Evolutionary conservation across 2,329 filamentous ascomycete genomes (phyloP).

Genomic region (Pseudonectria foliicola): DNA sequence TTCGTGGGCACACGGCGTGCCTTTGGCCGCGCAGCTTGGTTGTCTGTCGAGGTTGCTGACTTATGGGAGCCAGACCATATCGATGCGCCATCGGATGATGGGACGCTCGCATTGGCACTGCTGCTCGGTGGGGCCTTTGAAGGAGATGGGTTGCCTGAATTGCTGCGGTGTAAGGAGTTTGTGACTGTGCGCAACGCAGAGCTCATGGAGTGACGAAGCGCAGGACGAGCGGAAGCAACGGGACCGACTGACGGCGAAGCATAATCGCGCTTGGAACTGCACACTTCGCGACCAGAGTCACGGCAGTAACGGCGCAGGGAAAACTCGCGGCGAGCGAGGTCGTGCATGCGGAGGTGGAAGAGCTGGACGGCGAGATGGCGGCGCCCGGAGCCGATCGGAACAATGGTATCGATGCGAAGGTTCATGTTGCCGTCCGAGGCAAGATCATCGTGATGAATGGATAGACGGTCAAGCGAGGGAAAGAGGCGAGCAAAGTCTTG

Average conservation of each 20-base stretch:
- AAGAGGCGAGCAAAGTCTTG: slow-evolving; percentile 79
- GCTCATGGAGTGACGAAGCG: slow-evolving; percentile 37
- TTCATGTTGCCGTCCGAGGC: slow-evolving; percentile 96
- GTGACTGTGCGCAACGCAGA: slow-evolving; percentile 42
- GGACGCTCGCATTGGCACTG: slow-evolving; percentile 4
- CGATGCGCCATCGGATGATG: slow-evolving; percentile 16
- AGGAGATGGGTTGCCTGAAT: slow-evolving; percentile 15
- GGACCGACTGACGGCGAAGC: slow-evolving; percentile 13
- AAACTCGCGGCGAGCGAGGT: slow-evolving; percentile 78
- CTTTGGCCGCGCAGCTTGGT: slow-evolving; percentile 22
- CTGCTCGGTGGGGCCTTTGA: slow-evolving; percentile 12
- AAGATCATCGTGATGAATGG: slow-evolving; percentile 83
- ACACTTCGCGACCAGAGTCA: slow-evolving; percentile 88
- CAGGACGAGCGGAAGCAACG: slow-evolving; percentile 32
- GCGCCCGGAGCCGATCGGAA: slow-evolving; percentile 48
- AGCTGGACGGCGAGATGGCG: slow-evolving; percentile 65
- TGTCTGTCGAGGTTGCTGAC: slow-evolving; percentile 10
- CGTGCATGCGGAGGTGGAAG: slow-evolving; percentile 93
- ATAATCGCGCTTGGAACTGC: slow-evolving; percentile 70
- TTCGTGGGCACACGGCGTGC: slow-evolving; percentile 54
- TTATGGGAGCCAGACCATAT: slow-evolving; percentile 19
- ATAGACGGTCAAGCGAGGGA: slow-evolving; percentile 72
- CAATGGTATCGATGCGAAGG: slow-evolving; percentile 75
- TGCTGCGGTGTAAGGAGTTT: slow-evolving; percentile 26
- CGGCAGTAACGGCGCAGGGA: slow-evolving; percentile 87